Base-by-base conservation (phyloP, 306 rosid species). In the Begonia fuchsioides region DNA sequence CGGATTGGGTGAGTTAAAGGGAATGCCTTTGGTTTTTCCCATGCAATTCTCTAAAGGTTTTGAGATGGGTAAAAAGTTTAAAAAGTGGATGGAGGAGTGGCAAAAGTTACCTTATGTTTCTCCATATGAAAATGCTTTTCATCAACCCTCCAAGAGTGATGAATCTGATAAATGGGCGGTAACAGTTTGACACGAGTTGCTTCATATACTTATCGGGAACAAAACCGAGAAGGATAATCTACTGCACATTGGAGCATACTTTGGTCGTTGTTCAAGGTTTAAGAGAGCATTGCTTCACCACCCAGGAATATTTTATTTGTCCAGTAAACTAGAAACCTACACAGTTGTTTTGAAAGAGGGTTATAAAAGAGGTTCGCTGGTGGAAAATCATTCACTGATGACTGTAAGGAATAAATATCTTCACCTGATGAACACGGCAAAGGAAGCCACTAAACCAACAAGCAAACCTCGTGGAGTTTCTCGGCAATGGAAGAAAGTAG, bases 71-170 rank as follows among this genome's bases (percentile, higher is more conserved):
- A 76, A 70, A 50, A 83, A 70, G 72, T 61, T 66, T 44, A 77
- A 76, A 61, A 88, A 72, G 58, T 83, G 96, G 93, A 66, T 72
- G 63, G 76, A 57, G 60, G 83, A 76, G 14, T 88, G 93, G 93
- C 80, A 83, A 68, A 78, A 58, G 55, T 49, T 88, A 71, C 81
- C 86, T 17, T 88, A 83, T 60, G 62, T 74, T 26, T 78, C 94
- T 26, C 96, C 94, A 0, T 83, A 83, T 50, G 94, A 80, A 39
- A 69, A 83, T 70, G 81, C 76, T 2, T 61, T 69, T 41, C 74
- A 78, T 68, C 72, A 83, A 32, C 14, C 49, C 6, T 51, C 78
- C 0, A 64, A 70, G 12, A 70, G 82, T n/a, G 93, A 88, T 8
- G 93, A 88, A 39, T 76, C 88, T 1, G 93, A 83, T 50, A 73